Base-by-base conservation (phyloP, 768 basidiomycete species). In the Lactifluus hygrophoroides region DNA sequence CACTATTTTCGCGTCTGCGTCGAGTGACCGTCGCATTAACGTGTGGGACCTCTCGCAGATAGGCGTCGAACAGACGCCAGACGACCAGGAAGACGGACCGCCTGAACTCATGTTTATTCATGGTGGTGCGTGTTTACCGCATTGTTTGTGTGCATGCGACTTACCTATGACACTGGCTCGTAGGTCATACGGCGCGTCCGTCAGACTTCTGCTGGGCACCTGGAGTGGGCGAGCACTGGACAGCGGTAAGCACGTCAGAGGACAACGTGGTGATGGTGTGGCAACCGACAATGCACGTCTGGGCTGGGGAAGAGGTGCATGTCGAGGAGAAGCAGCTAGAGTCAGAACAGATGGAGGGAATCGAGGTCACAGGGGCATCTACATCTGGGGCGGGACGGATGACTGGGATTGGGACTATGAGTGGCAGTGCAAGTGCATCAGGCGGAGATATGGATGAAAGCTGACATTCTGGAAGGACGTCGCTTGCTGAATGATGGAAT, bases 191-290 rank as follows among this genome's bases (percentile, higher is more conserved):
- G 3, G 81, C 91, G 28, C 83, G 90, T 34, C 93, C 93, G 1
- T 89, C 90, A 0, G 96, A 99, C 72, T 86, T 98, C 70, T 88
- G 86, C 67, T 98, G 96, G 96, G 92, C 88, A n/a, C 88, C 90
- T 3, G 86, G 83, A 14, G 75, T 79, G 64, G 75, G 75, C 19
- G 91, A 94, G 67, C 84, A 84, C 62, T 95, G 92, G 92, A 92
- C 88, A 7, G 78, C 86, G 0, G 78, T 85, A 5, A 93, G 83
- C 62, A 82, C 88, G n/a, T 95, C 94, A 0, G 95, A 98, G 69
- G 95, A 99, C 70, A 99, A 99, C 64, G 84, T 97, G 23, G 80
- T 92, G 43, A 94, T 95, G 90, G 83, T 95, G 5, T 99, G 96
- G 96, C 90, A 94, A 69, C 94, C 95, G 16, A 92, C 89, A 17